Evolutionary conservation across 2,329 filamentous ascomycete genomes (phyloP), one percentile per base, ranked within the genome.

Genomic region (Boeremia lycopersici): DNA sequence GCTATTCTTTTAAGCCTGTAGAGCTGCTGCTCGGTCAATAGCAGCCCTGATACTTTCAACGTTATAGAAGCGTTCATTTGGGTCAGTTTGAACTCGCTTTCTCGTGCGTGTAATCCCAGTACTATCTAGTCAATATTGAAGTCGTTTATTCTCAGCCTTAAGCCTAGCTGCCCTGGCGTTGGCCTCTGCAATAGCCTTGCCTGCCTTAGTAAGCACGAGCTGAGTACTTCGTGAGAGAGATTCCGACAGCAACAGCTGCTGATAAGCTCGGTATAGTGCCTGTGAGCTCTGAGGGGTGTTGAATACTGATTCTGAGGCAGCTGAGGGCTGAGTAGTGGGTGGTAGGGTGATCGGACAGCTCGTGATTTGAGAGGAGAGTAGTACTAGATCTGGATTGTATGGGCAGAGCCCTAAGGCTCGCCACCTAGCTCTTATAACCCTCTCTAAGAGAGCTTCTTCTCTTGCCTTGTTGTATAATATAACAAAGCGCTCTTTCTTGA

Each of bases 41-140:
- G 30, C 30, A 33, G 30, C 30, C n/a, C n/a, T n/a, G n/a, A n/a
- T n/a, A n/a, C n/a, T n/a, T n/a, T n/a, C n/a, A n/a, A n/a, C n/a
- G n/a, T 48, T 60, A 31, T 43, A 33, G 54, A 62, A 43, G 5
- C 56, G 47, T 30, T 57, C 13, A 58, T 62, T 62, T 51, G 41
- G 56, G 19, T 62, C 29, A 23, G 53, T n/a, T 31, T 48, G 43
- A 51, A 62, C 48, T 9, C 47, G 46, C 44, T 53, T 59, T 42
- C 53, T 41, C 40, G 38, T n/a, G 2, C 30, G 19, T 1, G n/a
- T 33, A 45, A 26, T 28, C 33, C n/a, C 48, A 40, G n/a, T 9
- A 15, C 19, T 19, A 34, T 48, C 28, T 47, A 59, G 39, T 52
- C 60, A 48, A 53, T 39, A 30, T 45, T 57, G 28, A 9, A 60